These are phyloP conservation scores for Guadua angustifolia DNA, from an alignment of 176 grass and related monocot genomes.

Conservation along the genomic window DNA sequence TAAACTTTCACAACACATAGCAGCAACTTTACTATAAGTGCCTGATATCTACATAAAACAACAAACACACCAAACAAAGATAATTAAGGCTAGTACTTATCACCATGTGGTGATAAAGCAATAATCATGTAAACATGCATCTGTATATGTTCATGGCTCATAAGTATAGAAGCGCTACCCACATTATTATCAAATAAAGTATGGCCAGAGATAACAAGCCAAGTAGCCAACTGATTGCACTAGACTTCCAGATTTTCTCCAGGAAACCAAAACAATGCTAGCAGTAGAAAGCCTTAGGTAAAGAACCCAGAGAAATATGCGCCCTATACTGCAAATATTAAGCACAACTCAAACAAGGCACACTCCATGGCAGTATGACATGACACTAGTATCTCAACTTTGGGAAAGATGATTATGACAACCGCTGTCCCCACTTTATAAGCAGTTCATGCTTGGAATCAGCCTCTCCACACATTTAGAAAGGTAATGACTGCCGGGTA, in stretches of 20 bases:
- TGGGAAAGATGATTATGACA: constrained; percentile 42
- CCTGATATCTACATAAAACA: neutral
- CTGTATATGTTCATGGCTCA: neutral
- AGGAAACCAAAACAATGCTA: neutral
- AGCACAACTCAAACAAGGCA: neutral
- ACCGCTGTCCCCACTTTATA: constrained; percentile 41
- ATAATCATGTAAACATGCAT: neutral
- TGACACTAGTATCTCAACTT: constrained; percentile 34
- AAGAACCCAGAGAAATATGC: neutral
- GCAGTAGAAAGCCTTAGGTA: neutral
- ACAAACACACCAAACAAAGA: neutral
- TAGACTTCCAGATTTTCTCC: neutral
- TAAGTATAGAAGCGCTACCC: neutral
- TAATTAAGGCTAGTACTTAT: neutral
- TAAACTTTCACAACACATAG: neutral
- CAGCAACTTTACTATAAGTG: neutral
- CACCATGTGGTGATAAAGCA: neutral
- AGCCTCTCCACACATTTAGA: constrained; percentile 33
- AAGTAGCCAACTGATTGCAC: neutral
- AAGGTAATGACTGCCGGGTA: neutral
- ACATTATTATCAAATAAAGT: neutral
- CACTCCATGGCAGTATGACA: neutral
- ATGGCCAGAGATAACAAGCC: neutral
- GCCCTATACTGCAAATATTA: neutral
- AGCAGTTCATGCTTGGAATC: constrained; percentile 41